Evolutionary conservation across 2,329 filamentous ascomycete species (phyloP).

Genomic region (Paracoccidioides brasiliensis): DNA sequence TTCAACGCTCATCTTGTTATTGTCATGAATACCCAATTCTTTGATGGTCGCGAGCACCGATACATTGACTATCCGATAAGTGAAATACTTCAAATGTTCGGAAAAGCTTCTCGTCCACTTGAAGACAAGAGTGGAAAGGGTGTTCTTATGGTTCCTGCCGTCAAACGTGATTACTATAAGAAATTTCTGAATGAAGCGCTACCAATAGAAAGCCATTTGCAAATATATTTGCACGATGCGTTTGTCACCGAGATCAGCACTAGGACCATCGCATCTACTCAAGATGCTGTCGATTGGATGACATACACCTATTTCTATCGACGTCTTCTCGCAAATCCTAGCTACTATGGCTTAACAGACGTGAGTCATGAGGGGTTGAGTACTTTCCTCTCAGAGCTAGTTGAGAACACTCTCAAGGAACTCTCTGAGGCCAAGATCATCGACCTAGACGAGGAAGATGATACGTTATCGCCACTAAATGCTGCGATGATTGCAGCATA

Average conservation of each 20-base stretch:
- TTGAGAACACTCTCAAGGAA: conserved; percentile 85
- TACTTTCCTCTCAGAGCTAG: conserved; percentile 82
- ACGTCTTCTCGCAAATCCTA: conserved; percentile 84
- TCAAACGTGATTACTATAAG: conserved; percentile 96
- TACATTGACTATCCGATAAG: conserved; percentile 94
- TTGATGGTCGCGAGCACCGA: conserved; percentile 88
- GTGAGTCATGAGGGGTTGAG: conserved; percentile 88
- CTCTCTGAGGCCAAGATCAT: conserved; percentile 88
- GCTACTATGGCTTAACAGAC: conserved; percentile 83
- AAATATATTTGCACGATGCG: conserved; percentile 83
- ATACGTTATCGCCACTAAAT: conserved; percentile 77
- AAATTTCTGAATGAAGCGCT: conserved; percentile 96
- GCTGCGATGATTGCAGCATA: conserved; percentile 97
- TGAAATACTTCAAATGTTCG: conserved; percentile 96
- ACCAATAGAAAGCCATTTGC: conserved; percentile 86
- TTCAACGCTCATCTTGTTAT: conserved; percentile 80
- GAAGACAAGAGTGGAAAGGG: conserved; percentile 72
- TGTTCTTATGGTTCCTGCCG: conserved; percentile 89
- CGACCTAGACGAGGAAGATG: conserved; percentile 88
- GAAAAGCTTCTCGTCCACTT: conserved; percentile 69
- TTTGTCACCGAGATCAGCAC: conserved; percentile 97
- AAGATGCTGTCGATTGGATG: conserved; percentile 96
- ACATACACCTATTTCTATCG: conserved; percentile 99
- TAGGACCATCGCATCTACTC: conserved; percentile 85
- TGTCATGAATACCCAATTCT: conserved; percentile 96